Evolutionary conservation across 805 yeast species (phyloP).

Genomic region (Saturnispora quitensis): DNA sequence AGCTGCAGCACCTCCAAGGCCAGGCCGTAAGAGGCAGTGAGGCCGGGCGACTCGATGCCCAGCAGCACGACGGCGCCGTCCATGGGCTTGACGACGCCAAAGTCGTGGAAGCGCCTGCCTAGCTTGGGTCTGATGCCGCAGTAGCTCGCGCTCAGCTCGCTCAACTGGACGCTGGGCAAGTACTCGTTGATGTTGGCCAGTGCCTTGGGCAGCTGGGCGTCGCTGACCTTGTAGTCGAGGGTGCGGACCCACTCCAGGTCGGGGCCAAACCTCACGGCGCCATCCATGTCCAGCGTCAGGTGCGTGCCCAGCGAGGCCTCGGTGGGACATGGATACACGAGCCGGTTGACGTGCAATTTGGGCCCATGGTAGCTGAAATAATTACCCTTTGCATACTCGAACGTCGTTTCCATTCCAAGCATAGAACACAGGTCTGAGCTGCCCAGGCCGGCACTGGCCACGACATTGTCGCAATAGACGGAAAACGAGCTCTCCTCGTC

Average conservation of each 20-base stretch:
- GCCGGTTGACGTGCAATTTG: constrained; percentile 36
- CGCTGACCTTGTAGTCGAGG: constrained; percentile 40
- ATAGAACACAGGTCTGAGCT: constrained; percentile 67
- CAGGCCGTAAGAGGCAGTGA: not conserved
- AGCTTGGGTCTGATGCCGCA: constrained; percentile 82
- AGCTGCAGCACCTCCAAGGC: not conserved
- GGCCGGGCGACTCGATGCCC: not conserved
- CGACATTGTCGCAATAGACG: constrained; percentile 45
- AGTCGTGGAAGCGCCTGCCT: constrained; percentile 52
- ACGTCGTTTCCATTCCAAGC: constrained; percentile 39
- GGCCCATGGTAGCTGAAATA: constrained; percentile 48
- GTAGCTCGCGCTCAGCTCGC: constrained; percentile 55
- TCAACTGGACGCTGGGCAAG: constrained; percentile 47
- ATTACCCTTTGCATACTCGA: constrained; percentile 78
- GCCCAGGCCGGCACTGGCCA: constrained; percentile 73
- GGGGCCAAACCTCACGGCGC: constrained; percentile 78
- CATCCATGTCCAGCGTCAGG: constrained; percentile 73
- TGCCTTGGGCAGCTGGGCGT: constrained; percentile 25
- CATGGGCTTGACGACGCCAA: constrained; percentile 36
- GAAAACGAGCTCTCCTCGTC: constrained; percentile 28
- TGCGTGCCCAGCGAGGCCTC: constrained; percentile 82
- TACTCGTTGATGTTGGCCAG: constrained; percentile 47
- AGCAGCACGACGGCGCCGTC: not conserved
- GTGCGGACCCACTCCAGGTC: constrained; percentile 72
- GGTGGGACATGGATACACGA: constrained; percentile 74